Evolutionary conservation across 2,329 filamentous ascomycete species (phyloP), one percentile per base, ranked within the genome.

Genomic region (Trichoderma atroviride): DNA sequence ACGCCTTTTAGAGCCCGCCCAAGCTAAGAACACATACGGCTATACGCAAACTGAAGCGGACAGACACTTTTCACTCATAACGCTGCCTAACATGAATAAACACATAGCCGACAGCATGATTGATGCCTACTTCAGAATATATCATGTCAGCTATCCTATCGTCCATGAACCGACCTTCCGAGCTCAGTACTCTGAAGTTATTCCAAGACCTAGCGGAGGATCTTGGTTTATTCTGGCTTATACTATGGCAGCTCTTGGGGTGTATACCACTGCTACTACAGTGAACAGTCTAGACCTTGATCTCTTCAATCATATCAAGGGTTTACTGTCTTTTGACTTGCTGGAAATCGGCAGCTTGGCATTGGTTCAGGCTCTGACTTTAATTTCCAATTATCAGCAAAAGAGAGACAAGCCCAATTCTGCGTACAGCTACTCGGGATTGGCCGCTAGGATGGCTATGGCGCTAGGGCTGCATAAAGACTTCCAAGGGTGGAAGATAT

Each of bases 341-440:
- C 75, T 85, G 3, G 83, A 85, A 70, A 78, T 78, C 16, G 84
- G 83, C 1, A 84, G 81, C 52, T 71, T 85, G 13, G 79, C 80
- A 4, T 74, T 83, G 0, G 82, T 85, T 1, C 83, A 85, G 70
- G 80, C 80, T 0, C 75, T 85, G n/a, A 76, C 78, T 0, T 75
- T 85, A 3, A 78, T 79, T 62, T 81, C 80, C 0, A 85, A 85
- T 59, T 86, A 86, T 72, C 77, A 85, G 4, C 85, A 86, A 69
- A 86, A 86, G 71, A 77, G 81, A 31, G 81, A 86, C 68, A 78
- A 83, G 16, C 83, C 84, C 4, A 86, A 86, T 71, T 85, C 84
- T 0, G 83, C 83, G 0, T 86, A 85, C 74, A 86, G 85, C 71
- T 84, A 84, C 63, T 78, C 84, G n/a, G 84, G 84, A 0, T 78